phyloP scores from a whole-genome alignment of 164 flowering plant genomes.

The Chloranthus sessilifolius region DNA sequence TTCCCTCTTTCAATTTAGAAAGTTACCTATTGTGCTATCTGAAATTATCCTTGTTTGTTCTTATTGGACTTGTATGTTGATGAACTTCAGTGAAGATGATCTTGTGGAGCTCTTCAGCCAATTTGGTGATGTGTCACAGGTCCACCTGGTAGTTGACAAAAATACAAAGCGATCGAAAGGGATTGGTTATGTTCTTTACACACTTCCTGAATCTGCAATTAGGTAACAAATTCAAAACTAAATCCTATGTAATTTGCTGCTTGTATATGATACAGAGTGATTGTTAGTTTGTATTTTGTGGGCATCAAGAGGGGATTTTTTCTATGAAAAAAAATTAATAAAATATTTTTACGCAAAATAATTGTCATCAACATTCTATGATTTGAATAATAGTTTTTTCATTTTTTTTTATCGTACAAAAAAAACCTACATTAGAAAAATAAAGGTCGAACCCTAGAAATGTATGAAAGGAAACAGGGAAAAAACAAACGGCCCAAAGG shows the following conservation, averaged over 20 bases:
- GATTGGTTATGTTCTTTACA: slow-evolving; percentile 65
- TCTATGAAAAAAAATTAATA: too few species aligned
- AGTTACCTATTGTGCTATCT: neutral
- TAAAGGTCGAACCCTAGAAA: too few species aligned
- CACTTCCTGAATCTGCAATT: slow-evolving; percentile 65
- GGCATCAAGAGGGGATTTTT: too few species aligned
- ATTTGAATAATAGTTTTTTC: too few species aligned
- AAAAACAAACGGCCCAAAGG: too few species aligned
- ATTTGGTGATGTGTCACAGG: slow-evolving; percentile 66
- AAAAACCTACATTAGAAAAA: too few species aligned
- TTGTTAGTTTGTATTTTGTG: too few species aligned
- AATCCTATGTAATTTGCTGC: neutral
- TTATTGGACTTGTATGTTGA: slow-evolving; percentile 5
- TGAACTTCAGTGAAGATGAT: slow-evolving; percentile 76
- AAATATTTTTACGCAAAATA: too few species aligned
- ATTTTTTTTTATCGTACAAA: too few species aligned
- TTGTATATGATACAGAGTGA: neutral
- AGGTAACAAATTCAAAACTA: slow-evolving; percentile 38
- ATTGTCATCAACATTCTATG: too few species aligned
- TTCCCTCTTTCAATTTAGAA: neutral
- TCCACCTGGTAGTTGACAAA: slow-evolving; percentile 82
- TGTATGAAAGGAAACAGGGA: too few species aligned
- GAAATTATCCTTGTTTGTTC: neutral
- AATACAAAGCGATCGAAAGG: slow-evolving; percentile 86
- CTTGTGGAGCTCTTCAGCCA: slow-evolving; percentile 60